Percentiles rank a stretch among this genome's conserved stretches.
These are phyloP conservation scores for Aspergillus hiratsukae DNA, from an alignment of 2,329 filamentous ascomycete genomes.

Conservation along the genomic window DNA sequence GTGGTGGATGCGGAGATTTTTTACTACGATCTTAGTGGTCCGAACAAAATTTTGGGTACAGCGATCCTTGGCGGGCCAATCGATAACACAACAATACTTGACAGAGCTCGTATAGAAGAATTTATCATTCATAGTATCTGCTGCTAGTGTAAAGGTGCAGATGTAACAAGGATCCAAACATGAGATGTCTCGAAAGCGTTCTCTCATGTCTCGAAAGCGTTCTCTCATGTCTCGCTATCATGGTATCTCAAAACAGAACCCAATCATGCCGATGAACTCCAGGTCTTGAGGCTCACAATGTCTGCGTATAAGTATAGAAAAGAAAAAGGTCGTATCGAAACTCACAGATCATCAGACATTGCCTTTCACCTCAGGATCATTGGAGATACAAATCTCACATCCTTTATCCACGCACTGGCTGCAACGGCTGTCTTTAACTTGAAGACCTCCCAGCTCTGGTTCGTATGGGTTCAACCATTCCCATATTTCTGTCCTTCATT, in stretches of 20 bases:
- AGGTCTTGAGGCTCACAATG: background rate
- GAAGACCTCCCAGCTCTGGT: background rate
- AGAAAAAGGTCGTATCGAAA: conserved; percentile 3
- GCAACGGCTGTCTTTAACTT: background rate
- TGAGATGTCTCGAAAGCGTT: background rate
- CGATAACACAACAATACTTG: conserved; percentile 15
- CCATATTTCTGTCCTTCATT: background rate
- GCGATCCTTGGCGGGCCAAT: conserved; percentile 27
- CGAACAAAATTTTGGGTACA: conserved; percentile 24
- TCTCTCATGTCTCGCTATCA: background rate
- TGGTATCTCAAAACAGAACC: background rate
- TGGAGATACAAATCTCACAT: background rate
- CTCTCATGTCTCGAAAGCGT: background rate
- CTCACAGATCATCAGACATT: conserved; percentile 18
- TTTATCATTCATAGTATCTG: background rate
- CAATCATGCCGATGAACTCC: background rate
- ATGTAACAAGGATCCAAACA: background rate
- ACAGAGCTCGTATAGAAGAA: background rate
- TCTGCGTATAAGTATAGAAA: background rate
- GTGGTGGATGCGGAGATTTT: conserved; percentile 24
- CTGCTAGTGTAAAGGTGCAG: background rate
- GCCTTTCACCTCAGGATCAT: conserved; percentile 2
- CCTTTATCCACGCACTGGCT: background rate
- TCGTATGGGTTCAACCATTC: background rate
- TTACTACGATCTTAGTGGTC: conserved; percentile 17